Evolutionary conservation across 169 alveolate species (phyloP).

Genomic region (Cryptosporidium viatorum): DNA sequence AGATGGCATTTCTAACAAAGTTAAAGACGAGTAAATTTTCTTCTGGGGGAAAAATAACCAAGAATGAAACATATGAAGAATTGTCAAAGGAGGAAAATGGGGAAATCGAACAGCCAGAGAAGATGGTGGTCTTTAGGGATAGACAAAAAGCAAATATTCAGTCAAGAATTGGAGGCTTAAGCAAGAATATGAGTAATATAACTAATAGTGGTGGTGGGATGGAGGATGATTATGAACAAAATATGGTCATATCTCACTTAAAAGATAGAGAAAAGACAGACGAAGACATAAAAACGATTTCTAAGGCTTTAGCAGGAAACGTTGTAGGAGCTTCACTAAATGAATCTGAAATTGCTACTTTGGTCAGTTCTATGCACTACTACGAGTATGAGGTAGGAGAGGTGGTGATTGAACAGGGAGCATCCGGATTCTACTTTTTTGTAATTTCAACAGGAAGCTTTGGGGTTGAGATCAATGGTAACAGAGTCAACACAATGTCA

Average conservation of each 20-base stretch:
- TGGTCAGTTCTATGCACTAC: slow-evolving; percentile 88
- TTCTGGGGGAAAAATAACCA: neutral
- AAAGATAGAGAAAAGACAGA: slow-evolving; percentile 82
- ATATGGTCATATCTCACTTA: slow-evolving; percentile 74
- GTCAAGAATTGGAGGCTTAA: slow-evolving; percentile 10
- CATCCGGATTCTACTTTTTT: slow-evolving; percentile 88
- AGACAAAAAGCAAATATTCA: slow-evolving; percentile 15
- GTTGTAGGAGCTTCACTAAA: slow-evolving; percentile 88
- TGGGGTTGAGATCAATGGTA: slow-evolving; percentile 90
- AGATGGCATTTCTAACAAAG: slow-evolving; percentile 33
- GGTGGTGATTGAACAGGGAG: slow-evolving; percentile 88
- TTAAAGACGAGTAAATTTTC: slow-evolving; percentile 29
- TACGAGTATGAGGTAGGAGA: slow-evolving; percentile 87
- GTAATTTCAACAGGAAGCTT: slow-evolving; percentile 86
- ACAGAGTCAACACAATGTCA: slow-evolving; percentile 87
- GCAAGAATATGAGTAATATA: neutral
- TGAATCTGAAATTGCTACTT: slow-evolving; percentile 88
- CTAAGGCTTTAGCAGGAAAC: slow-evolving; percentile 84
- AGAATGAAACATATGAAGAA: neutral
- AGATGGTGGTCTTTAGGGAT: slow-evolving; percentile 4
- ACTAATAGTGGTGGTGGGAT: neutral
- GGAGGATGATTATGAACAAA: slow-evolving; percentile 41
- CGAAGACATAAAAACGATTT: slow-evolving; percentile 84
- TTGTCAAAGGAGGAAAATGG: neutral
- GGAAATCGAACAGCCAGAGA: neutral